Conservation (phyloP, 352 stramenopile species). For the Globisporangium orthogonon region DNA sequence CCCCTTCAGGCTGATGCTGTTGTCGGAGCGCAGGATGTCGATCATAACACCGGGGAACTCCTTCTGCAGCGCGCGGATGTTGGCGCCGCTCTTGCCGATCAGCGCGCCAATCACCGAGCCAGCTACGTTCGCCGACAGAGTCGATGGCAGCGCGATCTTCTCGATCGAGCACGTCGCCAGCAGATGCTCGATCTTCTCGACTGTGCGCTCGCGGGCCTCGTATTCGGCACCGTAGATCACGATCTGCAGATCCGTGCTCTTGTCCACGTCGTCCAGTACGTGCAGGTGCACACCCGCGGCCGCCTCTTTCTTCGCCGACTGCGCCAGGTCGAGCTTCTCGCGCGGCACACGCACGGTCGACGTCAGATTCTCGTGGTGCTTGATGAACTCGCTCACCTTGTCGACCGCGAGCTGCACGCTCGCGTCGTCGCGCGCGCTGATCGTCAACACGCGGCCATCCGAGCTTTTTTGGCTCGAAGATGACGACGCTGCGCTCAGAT, state of each 20-base stretch:
- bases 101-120: conserved; percentile 58
- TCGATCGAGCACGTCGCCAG: conserved; percentile 42
- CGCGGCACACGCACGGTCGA: conserved; percentile 35
- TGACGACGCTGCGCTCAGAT: conserved; percentile 31
- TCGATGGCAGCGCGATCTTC: conserved; percentile 38
- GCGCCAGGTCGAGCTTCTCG: conserved; percentile 44
- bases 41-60: conserved; percentile 55
- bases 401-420: conserved; percentile 48
- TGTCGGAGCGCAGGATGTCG: conserved; percentile 50
- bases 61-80: conserved; percentile 65
- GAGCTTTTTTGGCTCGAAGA: conserved; percentile 14
- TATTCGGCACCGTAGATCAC: conserved; percentile 49
- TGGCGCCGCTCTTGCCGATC: conserved; percentile 75
- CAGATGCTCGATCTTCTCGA: conserved; percentile 61
- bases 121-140: conserved; percentile 22
- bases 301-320: conserved; percentile 42
- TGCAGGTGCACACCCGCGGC: conserved; percentile 40
- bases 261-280: conserved; percentile 32
- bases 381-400: conserved; percentile 49
- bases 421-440: conserved; percentile 59
- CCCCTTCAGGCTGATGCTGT: conserved; percentile 51
- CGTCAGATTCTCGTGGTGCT: conserved; percentile 43
- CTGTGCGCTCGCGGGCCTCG: conserved; percentile 46
- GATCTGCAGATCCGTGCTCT: conserved; percentile 32
- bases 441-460: conserved; percentile 44